Base-by-base conservation (phyloP, 345 rosid species). In the Melastoma malabathricum region DNA sequence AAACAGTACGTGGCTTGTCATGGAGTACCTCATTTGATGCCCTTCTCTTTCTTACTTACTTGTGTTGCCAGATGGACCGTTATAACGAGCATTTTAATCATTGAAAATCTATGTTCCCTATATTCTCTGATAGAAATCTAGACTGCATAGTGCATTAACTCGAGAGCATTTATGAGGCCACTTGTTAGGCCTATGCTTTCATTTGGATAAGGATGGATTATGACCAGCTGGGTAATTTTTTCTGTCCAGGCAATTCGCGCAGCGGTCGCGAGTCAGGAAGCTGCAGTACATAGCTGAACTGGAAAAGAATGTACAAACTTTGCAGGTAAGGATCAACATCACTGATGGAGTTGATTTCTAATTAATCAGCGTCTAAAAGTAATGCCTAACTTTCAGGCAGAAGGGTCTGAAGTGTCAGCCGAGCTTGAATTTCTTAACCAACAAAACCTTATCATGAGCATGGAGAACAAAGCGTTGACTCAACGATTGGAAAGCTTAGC, bases 271-370 rank as follows among this genome's bases (percentile, higher is more conserved):
- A 59, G 97, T 88, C 18, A 84, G 99, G 19, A 93, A 93, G 70
- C 97, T 93, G 59, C 99, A 93, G 73, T 88, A 88, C 72, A 93
- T 93, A 68, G 89, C 99, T 71, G 99, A 93, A 72, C 70, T 88
- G 70, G 99, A 93, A 81, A 81, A 89, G 56, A 85, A 81, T 68
- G 99, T 93, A 29, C 97, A 93, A 72, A 76, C 83, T 68, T 85
- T 93, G 65, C 95, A 93, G 89, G 98, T 69, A 65, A 73, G 68
- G 65, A 44, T 44, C 18, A 19, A 55, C 44, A 52, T 59, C 54
- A 46, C 52, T 44, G 47, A 19, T 44, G 39, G 17, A 17, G 17
- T 17, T 17, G 5, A 13, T 50, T n/a, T 54, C 50, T 44, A 7
- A 9, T 45, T 25, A 16, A 49, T 16, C 44, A 50, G 43, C 46